These are phyloP conservation scores for Rubia balearica DNA, from an alignment of 305 asterid genomes.

Conservation along the genomic window DNA sequence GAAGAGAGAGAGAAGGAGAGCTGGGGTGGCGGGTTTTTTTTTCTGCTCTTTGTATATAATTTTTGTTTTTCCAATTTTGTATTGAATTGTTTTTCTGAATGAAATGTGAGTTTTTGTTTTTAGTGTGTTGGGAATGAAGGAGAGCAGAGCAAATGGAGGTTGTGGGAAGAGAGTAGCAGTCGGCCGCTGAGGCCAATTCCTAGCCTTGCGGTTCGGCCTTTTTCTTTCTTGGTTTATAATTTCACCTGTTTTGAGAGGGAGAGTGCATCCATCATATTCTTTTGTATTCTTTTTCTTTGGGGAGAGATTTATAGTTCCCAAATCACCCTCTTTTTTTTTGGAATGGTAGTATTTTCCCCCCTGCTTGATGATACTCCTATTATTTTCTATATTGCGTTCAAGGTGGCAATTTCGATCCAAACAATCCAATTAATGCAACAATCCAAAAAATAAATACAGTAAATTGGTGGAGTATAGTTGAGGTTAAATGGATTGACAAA, in stretches of 20 bases:
- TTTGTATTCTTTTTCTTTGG: too few species aligned
- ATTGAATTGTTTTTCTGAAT: neutral
- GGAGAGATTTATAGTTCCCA: neutral
- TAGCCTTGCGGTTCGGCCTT: conserved; percentile 44
- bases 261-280: neutral
- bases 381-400: too few species aligned
- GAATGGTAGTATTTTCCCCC: neutral
- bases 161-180: conserved; percentile 7
- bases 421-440: too few species aligned
- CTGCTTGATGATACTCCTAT: too few species aligned
- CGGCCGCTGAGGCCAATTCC: conserved; percentile 33
- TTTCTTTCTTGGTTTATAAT: conserved; percentile 26
- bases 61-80: neutral
- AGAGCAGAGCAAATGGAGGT: conserved; percentile 14
- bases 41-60: conserved; percentile 13
- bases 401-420: too few species aligned
- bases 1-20: conserved; percentile 19
- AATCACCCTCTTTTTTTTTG: neutral
- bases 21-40: conserved; percentile 13
- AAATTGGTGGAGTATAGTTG: too few species aligned
- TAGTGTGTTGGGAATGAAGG: conserved; percentile 1
- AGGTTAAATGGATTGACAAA: too few species aligned
- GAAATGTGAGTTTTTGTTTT: conserved; percentile 11
- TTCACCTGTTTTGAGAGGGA: conserved; percentile 1
- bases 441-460: too few species aligned